Conservation (phyloP, 306 rosid genomes). For the Lathyrus oleraceus region DNA sequence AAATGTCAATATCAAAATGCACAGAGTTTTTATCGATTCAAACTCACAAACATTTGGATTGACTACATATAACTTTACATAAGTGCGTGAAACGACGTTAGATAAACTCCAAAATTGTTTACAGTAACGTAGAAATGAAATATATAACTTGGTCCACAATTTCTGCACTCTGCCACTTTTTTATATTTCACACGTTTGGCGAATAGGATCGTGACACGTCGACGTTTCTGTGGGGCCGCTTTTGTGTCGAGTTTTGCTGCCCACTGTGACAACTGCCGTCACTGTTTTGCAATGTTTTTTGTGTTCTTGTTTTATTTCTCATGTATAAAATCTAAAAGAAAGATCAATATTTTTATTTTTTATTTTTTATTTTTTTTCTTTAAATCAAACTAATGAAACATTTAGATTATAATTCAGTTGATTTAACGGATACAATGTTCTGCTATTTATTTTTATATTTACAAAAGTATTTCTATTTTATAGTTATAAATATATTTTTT, state of each 20-base stretch:
- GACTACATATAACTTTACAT: constrained; percentile 22
- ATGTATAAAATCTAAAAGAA: not conserved
- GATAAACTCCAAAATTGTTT: constrained; percentile 39
- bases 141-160: constrained; percentile 36
- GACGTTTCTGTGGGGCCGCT: not conserved
- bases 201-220: constrained; percentile 44
- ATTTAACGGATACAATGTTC: too few species aligned
- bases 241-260: constrained; percentile 22
- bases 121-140: constrained; percentile 15
- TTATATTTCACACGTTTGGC: constrained; percentile 55
- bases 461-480: too few species aligned
- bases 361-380: too few species aligned
- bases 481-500: too few species aligned
- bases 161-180: constrained; percentile 21
- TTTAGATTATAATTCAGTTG: too few species aligned
- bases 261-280: constrained; percentile 40
- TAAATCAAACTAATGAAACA: too few species aligned
- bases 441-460: too few species aligned
- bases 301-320: not conserved
- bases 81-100: constrained; percentile 38
- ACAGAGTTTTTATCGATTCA: not conserved
- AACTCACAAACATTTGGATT: constrained; percentile 24
- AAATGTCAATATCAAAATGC: not conserved
- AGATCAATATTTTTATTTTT: not conserved
- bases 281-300: constrained; percentile 18